These are phyloP conservation scores for Polyporus tsugae DNA, from an alignment of 1,284 basidiomycete species.

Conservation along the genomic window DNA sequence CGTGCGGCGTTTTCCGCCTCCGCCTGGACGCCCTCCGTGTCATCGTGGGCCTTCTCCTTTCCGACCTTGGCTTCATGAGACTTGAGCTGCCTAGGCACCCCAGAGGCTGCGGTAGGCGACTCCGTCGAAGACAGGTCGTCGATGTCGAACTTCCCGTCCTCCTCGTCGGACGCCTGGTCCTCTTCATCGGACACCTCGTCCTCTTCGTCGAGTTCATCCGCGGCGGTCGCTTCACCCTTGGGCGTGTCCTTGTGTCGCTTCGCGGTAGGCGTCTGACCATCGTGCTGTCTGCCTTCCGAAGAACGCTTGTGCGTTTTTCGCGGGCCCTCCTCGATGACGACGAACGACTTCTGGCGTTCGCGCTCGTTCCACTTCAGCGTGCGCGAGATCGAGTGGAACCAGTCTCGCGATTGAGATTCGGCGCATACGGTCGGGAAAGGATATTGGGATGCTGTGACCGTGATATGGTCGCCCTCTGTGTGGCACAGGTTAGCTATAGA, in stretches of 20 bases:
- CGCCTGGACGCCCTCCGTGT: slow-evolving; percentile 29
- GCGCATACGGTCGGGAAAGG: slow-evolving; percentile 99
- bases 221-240: slow-evolving; percentile 3
- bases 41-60: slow-evolving; percentile 41
- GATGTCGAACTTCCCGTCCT: slow-evolving; percentile 80
- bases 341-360: slow-evolving; percentile 96
- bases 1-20: slow-evolving; percentile 46
- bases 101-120: slow-evolving; percentile 25
- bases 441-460: slow-evolving; percentile 96
- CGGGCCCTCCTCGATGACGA: slow-evolving; percentile 92
- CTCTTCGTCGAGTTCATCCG: slow-evolving; percentile 51
- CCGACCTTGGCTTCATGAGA: slow-evolving; percentile 50
- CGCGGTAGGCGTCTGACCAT: slow-evolving; percentile 24
- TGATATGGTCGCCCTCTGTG: slow-evolving; percentile 98
- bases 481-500: slow-evolving; percentile 16
- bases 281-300: slow-evolving; percentile 7
- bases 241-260: slow-evolving; percentile 15
- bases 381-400: slow-evolving; percentile 97
- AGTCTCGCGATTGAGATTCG: slow-evolving; percentile 96
- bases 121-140: slow-evolving; percentile 77
- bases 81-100: slow-evolving; percentile 25
- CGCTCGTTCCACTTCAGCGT: slow-evolving; percentile 99
- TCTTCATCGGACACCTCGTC: slow-evolving; percentile 64
- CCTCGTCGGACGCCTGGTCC: slow-evolving; percentile 67
- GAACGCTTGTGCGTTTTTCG: slow-evolving; percentile 42